A percentile compares a stretch with the other conserved stretches of the same genome.
Evolutionary conservation across 208 protist genomes (phyloP).

Genomic region (Leishmania major): DNA sequence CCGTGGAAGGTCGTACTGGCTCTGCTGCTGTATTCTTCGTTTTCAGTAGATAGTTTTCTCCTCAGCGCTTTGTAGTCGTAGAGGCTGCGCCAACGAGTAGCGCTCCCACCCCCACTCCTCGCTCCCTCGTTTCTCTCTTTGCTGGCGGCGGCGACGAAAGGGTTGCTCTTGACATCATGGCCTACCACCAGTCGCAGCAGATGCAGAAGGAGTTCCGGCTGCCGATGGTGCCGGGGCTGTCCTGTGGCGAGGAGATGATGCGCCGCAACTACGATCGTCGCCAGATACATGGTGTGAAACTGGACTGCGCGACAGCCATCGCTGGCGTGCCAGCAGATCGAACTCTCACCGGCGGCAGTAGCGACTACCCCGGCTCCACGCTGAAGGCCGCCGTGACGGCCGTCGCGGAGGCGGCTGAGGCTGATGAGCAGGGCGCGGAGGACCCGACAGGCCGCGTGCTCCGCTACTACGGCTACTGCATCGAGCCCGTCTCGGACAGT

Average conservation of each 20-base stretch:
- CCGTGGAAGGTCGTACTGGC: no score
- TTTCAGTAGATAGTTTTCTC: not conserved
- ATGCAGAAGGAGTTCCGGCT: conserved; percentile 92
- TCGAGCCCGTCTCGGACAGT: conserved; percentile 95
- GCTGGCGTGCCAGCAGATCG: conserved; percentile 65
- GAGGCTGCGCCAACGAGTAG: not conserved
- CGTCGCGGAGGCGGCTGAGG: conserved; percentile 1
- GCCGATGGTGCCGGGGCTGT: conserved; percentile 89
- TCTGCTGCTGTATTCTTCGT: not conserved
- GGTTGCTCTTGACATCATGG: conserved; percentile 31
- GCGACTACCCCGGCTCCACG: conserved; percentile 9
- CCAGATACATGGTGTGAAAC: conserved; percentile 53
- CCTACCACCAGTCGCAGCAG: conserved; percentile 70
- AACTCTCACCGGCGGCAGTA: conserved; percentile 21
- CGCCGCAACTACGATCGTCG: conserved; percentile 86
- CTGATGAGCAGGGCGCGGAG: not conserved
- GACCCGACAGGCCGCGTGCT: conserved; percentile 84
- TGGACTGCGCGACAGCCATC: conserved; percentile 53
- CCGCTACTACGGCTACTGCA: conserved; percentile 96
- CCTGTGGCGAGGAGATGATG: conserved; percentile 90
- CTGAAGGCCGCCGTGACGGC: conserved; percentile 30
- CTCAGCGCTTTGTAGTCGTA: not conserved
- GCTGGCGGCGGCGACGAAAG: not conserved
- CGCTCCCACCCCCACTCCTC: not conserved
- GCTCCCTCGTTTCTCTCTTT: not conserved